Base-by-base conservation (phyloP, 2,329 filamentous ascomycete species). In the Neopestalotiopsis clavispora region DNA sequence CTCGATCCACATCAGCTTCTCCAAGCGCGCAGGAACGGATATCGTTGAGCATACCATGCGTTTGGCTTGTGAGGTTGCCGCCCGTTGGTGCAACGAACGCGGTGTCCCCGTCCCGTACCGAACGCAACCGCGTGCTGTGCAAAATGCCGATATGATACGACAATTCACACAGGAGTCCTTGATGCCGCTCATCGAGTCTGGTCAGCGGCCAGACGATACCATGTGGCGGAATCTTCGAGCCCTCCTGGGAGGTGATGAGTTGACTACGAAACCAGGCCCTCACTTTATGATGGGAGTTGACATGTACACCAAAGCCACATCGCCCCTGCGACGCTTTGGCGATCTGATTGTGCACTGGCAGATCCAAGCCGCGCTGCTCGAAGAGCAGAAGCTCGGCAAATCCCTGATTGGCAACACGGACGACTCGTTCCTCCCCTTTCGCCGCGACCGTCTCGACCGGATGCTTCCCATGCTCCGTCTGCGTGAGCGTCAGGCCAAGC, bases 331-430 rank as follows among this genome's bases (percentile, higher is more conserved):
- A 42, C 86, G 90, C 58, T 92, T 86, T 78, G 79, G 82, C 4
- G 90, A 92, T 77, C 79, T 92, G 61, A 76, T 92, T 40, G 84
- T 87, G 1, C 90, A 92, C 79, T 92, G 89, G 88, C 90, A 92
- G 77, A 87, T 92, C 70, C 86, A 91, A 74, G 86, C 85, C 2
- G 85, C 87, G 10, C 79, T 92, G 40, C 74, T 81, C 9, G 80
- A 84, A 71, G 85, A 87, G 76, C 71, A 75, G 42, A 78, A 75
- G 52, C 73, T 73, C 10, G 79, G 79, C 49, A 65, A 73, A n/a
- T 77, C 78, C 30, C 77, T 85, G 4, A 72, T 78, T 45, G 77
- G 77, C 17, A 80, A 75, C 69, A 77, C 69, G 45, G 72, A 74
- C 5, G 71, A 72, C 34, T 61, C 68, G 58, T 82, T 84, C 70